phyloP scores from a whole-genome alignment of 352 stramenopile species.

The Phytophthora nicotianae region DNA sequence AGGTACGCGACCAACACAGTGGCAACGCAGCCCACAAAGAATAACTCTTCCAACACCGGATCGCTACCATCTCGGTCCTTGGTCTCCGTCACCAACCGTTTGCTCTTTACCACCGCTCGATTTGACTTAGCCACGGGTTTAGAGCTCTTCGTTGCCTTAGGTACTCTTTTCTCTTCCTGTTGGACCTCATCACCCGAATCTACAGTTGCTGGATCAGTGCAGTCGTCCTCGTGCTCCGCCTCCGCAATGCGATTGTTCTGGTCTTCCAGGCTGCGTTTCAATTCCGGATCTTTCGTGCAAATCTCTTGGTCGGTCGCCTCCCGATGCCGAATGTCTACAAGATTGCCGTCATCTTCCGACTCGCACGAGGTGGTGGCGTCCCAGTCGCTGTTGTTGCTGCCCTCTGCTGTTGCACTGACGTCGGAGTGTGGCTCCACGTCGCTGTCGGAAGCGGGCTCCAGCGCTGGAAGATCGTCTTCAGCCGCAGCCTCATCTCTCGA shows the following conservation, averaged over 20 bases:
- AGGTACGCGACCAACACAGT: slow-evolving; percentile 45
- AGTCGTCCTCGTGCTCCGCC: slow-evolving; percentile 20
- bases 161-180: not conserved
- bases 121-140: not conserved
- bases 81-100: not conserved
- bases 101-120: not conserved
- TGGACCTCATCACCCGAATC: slow-evolving; percentile 1
- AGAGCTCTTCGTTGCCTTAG: not conserved
- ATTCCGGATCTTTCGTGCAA: slow-evolving; percentile 6
- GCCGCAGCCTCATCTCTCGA: not conserved
- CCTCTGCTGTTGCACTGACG: not conserved
- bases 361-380: slow-evolving; percentile 14
- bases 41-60: slow-evolving; percentile 23
- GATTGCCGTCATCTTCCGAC: slow-evolving; percentile 8
- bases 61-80: not conserved
- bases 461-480: slow-evolving; percentile 15
- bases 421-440: slow-evolving; percentile 2
- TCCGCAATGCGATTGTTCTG: not conserved
- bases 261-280: not conserved
- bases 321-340: not conserved
- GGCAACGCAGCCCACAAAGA: slow-evolving; percentile 32
- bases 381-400: slow-evolving; percentile 4
- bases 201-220: not conserved
- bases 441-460: slow-evolving; percentile 24
- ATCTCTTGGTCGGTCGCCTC: slow-evolving; percentile 1